phyloP scores from a whole-genome alignment of 148 eudicot genomes.

The Fallopia convolvulus region DNA sequence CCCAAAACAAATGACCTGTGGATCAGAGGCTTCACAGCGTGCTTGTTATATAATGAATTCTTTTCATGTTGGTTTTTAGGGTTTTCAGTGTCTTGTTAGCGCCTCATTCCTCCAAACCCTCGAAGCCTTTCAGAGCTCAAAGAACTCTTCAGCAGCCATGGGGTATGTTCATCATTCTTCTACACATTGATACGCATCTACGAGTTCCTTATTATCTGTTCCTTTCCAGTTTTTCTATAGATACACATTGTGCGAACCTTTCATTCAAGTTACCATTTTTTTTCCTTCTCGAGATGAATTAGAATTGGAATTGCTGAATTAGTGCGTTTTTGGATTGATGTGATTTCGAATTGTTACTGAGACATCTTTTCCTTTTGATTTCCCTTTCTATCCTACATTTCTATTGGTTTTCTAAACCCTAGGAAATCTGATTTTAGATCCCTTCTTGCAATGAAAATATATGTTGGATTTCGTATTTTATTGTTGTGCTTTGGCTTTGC shows the following conservation, averaged over 20 bases:
- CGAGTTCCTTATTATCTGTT: neutral
- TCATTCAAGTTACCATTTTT: neutral
- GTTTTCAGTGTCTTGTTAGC: neutral
- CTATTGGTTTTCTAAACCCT: neutral
- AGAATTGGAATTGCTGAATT: neutral
- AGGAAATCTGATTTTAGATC: neutral
- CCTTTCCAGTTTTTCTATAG: neutral
- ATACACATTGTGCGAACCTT: neutral
- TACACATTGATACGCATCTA: neutral
- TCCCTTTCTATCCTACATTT: neutral
- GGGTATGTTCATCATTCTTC: neutral
- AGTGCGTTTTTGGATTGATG: neutral
- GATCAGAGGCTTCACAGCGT: neutral
- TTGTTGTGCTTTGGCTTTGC: neutral
- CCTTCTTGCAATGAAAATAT: neutral
- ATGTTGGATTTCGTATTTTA: neutral
- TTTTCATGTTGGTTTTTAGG: neutral
- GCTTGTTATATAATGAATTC: neutral
- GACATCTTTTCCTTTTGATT: neutral
- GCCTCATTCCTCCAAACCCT: constrained; percentile 7
- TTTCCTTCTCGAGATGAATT: neutral
- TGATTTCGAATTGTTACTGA: neutral
- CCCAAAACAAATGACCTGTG: neutral
- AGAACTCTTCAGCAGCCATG: constrained; percentile 6
- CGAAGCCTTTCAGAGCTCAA: neutral